Evolutionary conservation across 306 rosid species (phyloP), one percentile per base, ranked within the genome.

Genomic region (Oxytropis ochrocephala): DNA sequence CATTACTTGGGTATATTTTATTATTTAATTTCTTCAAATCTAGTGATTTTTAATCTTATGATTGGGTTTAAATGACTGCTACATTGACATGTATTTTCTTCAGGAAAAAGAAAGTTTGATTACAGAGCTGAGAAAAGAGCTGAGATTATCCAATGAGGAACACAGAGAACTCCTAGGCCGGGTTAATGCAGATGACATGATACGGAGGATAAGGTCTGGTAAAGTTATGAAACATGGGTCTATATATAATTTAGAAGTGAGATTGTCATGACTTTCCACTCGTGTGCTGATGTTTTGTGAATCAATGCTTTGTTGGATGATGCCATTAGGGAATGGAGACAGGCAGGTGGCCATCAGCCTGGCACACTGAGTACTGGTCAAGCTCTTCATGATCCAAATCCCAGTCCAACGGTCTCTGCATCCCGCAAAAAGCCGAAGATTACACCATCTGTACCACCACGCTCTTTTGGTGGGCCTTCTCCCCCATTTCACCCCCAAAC

Each of bases 31-130:
- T 80, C 75, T 69, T 27, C 67, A 58, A 71, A 63, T 78, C 84
- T 83, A 68, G 70, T 66, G n/a, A 64, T 47, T 27, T 78, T 44
- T 16, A 53, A 54, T 60, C 65, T 80, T 79, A 50, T 69, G 80
- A 76, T 80, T 85, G 74, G 82, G 89, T 83, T 81, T 84, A 82
- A 85, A 70, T 78, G 84, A 85, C 65, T 78, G 75, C 81, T 78
- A 29, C 80, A 43, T 80, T 80, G 83, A 74, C 75, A 76, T 84
- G 72, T 83, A 66, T 82, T 87, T 88, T 88, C 68, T 88, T 79
- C 88, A 93, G 98, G 98, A 93, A 80, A 88, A 93, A 82, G 96
- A 90, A 85, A 82, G 94, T 75, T 81, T 93, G 72, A 90, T 93
- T 64, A 88, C 98, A 52, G 96, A 90, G 77, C 91, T 93, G 42